Evolutionary conservation across 1,284 basidiomycete species (phyloP).

Genomic region (Schizophyllum commune): DNA sequence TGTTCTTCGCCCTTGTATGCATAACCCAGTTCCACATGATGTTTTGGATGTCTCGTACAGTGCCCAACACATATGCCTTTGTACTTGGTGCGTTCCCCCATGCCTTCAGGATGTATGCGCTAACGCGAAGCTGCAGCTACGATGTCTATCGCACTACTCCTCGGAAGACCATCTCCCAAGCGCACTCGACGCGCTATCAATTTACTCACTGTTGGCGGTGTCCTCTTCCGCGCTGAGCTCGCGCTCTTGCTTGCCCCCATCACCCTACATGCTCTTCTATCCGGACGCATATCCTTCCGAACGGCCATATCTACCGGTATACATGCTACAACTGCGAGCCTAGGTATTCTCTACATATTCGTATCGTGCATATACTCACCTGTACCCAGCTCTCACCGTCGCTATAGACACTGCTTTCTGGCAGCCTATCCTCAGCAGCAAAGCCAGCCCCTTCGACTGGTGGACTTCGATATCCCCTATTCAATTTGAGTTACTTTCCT

Average conservation of each 20-base stretch:
- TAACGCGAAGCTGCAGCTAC: conserved; percentile 24
- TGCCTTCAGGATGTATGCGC: background rate
- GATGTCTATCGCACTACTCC: conserved; percentile 56
- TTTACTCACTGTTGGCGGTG: conserved; percentile 58
- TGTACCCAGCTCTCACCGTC: conserved; percentile 49
- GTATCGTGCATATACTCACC: background rate
- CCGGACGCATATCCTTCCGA: conserved; percentile 34
- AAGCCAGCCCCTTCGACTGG: no score
- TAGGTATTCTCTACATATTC: background rate
- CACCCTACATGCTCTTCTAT: conserved; percentile 47
- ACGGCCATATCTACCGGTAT: conserved; percentile 44
- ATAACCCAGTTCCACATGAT: conserved; percentile 85
- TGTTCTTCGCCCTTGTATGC: conserved; percentile 62
- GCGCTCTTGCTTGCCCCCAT: conserved; percentile 60
- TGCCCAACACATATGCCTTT: conserved; percentile 92
- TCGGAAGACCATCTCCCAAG: conserved; percentile 43
- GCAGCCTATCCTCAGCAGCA: conserved; percentile 36
- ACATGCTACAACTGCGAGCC: no score
- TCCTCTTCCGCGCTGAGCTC: conserved; percentile 81
- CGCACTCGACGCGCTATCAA: conserved; percentile 35
- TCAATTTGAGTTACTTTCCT: no score
- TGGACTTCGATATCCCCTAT: no score
- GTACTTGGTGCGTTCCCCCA: conserved; percentile 51
- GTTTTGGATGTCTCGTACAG: conserved; percentile 89
- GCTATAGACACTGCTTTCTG: conserved; percentile 86